These are phyloP conservation scores for Monosporozyma solicola DNA, from an alignment of 805 yeast genomes.

Conservation along the genomic window DNA sequence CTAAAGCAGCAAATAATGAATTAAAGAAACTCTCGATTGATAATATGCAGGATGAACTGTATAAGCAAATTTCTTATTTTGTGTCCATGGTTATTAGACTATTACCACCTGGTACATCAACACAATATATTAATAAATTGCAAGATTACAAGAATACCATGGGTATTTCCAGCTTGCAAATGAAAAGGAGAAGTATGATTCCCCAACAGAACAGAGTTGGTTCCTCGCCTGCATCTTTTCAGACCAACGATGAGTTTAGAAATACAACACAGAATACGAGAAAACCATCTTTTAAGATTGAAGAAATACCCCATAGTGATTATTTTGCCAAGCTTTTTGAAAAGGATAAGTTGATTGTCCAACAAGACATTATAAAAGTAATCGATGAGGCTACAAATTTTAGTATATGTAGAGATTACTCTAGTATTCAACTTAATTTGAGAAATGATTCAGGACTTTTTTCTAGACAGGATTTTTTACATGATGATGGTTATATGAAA, in stretches of 20 bases:
- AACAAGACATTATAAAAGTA: conserved; percentile 40
- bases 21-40: conserved; percentile 32
- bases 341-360: conserved; percentile 41
- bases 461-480: conserved; percentile 31
- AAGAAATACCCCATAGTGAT: conserved; percentile 47
- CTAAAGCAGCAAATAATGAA: conserved; percentile 45
- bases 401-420: conserved; percentile 15
- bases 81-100: conserved; percentile 16
- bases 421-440: conserved; percentile 3
- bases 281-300: conserved; percentile 43
- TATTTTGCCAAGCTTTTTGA: conserved; percentile 42
- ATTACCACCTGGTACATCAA: conserved; percentile 8
- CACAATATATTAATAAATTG: conserved; percentile 32
- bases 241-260: background rate
- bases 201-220: background rate
- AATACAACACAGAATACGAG: background rate
- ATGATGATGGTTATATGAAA: conserved; percentile 25
- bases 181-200: conserved; percentile 1
- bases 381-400: conserved; percentile 12
- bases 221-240: background rate
- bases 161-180: background rate
- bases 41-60: conserved; percentile 19
- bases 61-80: conserved; percentile 19
- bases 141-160: conserved; percentile 31
- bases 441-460: conserved; percentile 26